These are phyloP conservation scores for Thuja plicata DNA, from an alignment of 83 land plant species.

Conservation along the genomic window DNA sequence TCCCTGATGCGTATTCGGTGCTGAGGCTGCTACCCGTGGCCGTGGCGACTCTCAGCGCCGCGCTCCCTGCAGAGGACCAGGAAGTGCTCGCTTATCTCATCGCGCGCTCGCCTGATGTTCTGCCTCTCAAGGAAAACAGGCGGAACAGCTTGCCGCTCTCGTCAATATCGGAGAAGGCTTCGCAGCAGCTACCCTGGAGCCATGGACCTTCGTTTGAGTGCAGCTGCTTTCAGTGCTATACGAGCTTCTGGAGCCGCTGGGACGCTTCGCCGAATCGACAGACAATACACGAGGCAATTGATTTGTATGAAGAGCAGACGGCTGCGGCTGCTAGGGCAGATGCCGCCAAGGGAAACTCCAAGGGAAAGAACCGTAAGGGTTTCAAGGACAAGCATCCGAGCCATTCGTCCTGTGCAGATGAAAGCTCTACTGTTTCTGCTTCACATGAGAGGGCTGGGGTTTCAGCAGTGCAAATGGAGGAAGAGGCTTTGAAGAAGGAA, in stretches of 20 bases:
- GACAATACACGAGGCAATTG: conserved; percentile 50
- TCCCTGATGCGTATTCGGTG: background rate
- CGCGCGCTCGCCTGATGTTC: conserved; percentile 14
- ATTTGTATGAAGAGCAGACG: conserved; percentile 43
- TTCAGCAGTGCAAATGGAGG: background rate
- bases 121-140: background rate
- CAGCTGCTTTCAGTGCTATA: conserved; percentile 61
- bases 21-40: conserved; percentile 9
- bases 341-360: background rate
- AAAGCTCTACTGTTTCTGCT: no score
- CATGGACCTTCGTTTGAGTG: conserved; percentile 44
- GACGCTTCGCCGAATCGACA: conserved; percentile 59
- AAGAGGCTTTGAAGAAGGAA: background rate
- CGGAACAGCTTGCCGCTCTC: background rate
- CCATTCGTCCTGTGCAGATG: no score
- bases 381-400: background rate
- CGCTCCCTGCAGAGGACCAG: conserved; percentile 39
- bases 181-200: background rate
- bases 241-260: conserved; percentile 58
- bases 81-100: conserved; percentile 69
- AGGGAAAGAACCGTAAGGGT: conserved; percentile 4
- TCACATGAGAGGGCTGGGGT: background rate
- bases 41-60: conserved; percentile 17
- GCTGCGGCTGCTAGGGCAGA: background rate
- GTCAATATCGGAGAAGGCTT: background rate